phyloP scores from a whole-genome alignment of 2,329 filamentous ascomycete species.

The Lecanicillium sp. region DNA sequence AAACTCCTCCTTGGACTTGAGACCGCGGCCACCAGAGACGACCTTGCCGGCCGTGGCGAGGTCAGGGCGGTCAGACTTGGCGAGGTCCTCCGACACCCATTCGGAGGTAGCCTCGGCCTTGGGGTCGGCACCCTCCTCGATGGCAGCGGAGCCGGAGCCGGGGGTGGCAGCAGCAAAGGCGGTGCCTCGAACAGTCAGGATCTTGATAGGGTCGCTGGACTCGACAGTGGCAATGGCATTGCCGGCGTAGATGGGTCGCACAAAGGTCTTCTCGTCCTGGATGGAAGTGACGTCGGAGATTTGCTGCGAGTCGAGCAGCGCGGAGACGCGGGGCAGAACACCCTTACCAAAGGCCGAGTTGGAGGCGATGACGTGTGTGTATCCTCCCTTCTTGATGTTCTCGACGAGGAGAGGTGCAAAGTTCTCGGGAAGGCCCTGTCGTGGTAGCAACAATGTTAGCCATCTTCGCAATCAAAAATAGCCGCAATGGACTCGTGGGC shows the following conservation, averaged over 20 bases:
- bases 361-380: conserved; percentile 83
- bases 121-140: conserved; percentile 80
- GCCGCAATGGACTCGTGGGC: conserved; percentile 3
- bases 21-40: conserved; percentile 85
- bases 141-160: conserved; percentile 64
- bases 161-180: conserved; percentile 73
- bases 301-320: conserved; percentile 85
- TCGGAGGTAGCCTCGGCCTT: conserved; percentile 68
- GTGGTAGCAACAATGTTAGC: conserved; percentile 11
- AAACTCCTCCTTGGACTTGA: conserved; percentile 98
- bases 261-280: conserved; percentile 87
- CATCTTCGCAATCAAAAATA: background rate
- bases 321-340: conserved; percentile 83
- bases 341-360: conserved; percentile 98
- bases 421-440: conserved; percentile 82
- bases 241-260: conserved; percentile 93
- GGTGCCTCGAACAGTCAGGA: conserved; percentile 89
- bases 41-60: conserved; percentile 83
- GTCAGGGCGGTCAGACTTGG: conserved; percentile 91
- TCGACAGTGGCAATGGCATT: conserved; percentile 97
- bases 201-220: conserved; percentile 76
- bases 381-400: conserved; percentile 93
- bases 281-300: conserved; percentile 87
- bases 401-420: conserved; percentile 89
- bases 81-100: conserved; percentile 90